Percentiles rank a stretch among this genome's conserved stretches.
Evolutionary conservation across 2,329 filamentous ascomycete species (phyloP).

Genomic region (Colletotrichum chlorophyti): DNA sequence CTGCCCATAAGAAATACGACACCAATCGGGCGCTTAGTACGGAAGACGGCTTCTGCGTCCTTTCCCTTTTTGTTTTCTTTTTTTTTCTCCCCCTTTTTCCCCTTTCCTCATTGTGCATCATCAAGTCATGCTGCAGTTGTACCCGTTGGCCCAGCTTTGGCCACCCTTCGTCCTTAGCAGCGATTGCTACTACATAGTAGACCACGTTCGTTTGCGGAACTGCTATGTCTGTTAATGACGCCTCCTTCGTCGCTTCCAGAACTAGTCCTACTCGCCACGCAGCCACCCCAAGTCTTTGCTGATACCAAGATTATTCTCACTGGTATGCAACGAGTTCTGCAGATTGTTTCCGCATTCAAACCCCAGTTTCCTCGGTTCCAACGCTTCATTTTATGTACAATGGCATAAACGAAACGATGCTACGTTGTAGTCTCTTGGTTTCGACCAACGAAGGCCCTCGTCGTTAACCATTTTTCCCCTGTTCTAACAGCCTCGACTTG

Average conservation of each 20-base stretch:
- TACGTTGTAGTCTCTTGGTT: slow-evolving; percentile 9
- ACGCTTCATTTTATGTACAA: slow-evolving; percentile 2
- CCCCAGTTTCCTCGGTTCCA: background rate
- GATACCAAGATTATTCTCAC: too few relatives aligned
- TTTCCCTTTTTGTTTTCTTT: background rate
- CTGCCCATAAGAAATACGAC: background rate
- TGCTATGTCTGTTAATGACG: background rate
- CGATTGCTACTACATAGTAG: background rate
- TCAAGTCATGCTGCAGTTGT: background rate
- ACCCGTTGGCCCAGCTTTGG: background rate
- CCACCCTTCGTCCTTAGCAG: background rate
- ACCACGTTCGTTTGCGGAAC: slow-evolving; percentile 24
- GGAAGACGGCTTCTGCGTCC: slow-evolving; percentile 11
- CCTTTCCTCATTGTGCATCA: background rate
- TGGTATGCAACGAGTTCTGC: too few relatives aligned
- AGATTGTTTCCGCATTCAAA: slow-evolving; percentile 21
- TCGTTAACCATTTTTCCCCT: too few relatives aligned
- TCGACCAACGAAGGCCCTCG: slow-evolving; percentile 13
- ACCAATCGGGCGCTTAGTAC: slow-evolving; percentile 17
- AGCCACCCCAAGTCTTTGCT: too few relatives aligned
- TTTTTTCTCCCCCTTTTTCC: background rate
- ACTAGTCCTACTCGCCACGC: slow-evolving; percentile 14
- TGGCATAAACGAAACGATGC: slow-evolving; percentile 27
- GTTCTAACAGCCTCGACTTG: too few relatives aligned
- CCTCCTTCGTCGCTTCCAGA: slow-evolving; percentile 14